Evolutionary conservation across 208 protist species (phyloP).

Genomic region (Naegleria fowleri): DNA sequence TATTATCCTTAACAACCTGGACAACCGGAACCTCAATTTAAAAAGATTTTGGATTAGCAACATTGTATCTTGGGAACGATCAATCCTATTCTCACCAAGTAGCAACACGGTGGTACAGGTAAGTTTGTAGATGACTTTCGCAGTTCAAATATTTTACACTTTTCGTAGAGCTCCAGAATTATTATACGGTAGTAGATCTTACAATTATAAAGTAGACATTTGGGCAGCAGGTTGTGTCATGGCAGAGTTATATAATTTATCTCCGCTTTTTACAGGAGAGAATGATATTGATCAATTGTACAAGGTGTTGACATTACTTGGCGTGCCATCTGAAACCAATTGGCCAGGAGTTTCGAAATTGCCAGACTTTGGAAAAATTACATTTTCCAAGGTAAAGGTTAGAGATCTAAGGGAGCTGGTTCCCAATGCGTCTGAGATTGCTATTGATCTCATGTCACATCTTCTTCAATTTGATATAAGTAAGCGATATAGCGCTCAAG

Average conservation of each 20-base stretch:
- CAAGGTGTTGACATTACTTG: neutral
- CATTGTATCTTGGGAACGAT: neutral
- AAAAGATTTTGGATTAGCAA: slow-evolving; percentile 24
- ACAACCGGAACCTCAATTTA: too few species aligned
- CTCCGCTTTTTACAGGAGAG: slow-evolving; percentile 67
- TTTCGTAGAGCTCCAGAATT: slow-evolving; percentile 71
- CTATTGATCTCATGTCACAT: neutral
- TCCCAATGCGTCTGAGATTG: neutral
- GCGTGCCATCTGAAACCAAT: neutral
- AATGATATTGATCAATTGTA: slow-evolving; percentile 72
- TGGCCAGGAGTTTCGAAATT: slow-evolving; percentile 21
- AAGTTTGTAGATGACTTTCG: neutral
- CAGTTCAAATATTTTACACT: slow-evolving; percentile 84
- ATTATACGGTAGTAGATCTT: slow-evolving; percentile 72
- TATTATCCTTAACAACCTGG: too few species aligned
- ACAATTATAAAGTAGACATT: slow-evolving; percentile 77
- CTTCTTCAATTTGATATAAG: neutral
- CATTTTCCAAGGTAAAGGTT: neutral
- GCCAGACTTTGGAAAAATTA: slow-evolving; percentile 12
- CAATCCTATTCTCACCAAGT: slow-evolving; percentile 18
- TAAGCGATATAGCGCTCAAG: neutral
- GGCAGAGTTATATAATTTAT: slow-evolving; percentile 79
- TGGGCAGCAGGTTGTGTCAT: slow-evolving; percentile 88
- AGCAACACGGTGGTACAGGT: neutral
- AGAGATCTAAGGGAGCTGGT: neutral